Base-by-base conservation (phyloP, 176 grass and related monocot species). In the Aegilops tauschii region DNA sequence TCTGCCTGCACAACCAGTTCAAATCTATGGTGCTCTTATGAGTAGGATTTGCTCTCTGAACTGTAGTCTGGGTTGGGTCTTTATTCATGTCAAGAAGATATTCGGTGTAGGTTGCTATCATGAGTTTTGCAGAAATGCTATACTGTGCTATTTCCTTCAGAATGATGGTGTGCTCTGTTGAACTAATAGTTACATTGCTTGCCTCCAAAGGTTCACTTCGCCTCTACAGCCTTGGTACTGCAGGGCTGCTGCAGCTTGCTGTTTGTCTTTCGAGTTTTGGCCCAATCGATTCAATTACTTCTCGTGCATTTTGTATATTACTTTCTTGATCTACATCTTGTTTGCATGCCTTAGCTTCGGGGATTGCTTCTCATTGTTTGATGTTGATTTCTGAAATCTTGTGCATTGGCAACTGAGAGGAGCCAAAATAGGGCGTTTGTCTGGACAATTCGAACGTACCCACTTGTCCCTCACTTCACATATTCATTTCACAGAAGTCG, bases 11-110 rank as follows among this genome's bases (percentile, higher is more conserved):
- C 30, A 52, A 83, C 78, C 45, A 80, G 76, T 80, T 87, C 44
- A 39, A 45, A 78, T 88, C 77, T 62, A 23, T 87, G 61, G 21
- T 76, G 67, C 69, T 76, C 76, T 35, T 45, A 67, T 84, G 81
- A 75, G 76, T 54, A 44, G 21, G 65, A 87, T 76, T 81, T 88
- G 81, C 82, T 70, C 76, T 4, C 3, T 42, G 90, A 82, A 78
- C 78, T 73, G n/a, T 88, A 88, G 82, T 88, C 71, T 91, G 77
- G 71, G 62, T 83, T 91, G 82, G 78, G 62, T 83, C 77, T 86
- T 86, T 35, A 64, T 88, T 86, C 73, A 42, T 78, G 40, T 83
- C 67, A 69, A 88, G 28, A 88, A 82, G 12, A 65, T 65, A 76
- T 37, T 54, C 14, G 29, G 64, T 23, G 31, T 44, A 88, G 71